Base-by-base conservation (phyloP, 257 asterid species). In the Hygrophila difformis region DNA sequence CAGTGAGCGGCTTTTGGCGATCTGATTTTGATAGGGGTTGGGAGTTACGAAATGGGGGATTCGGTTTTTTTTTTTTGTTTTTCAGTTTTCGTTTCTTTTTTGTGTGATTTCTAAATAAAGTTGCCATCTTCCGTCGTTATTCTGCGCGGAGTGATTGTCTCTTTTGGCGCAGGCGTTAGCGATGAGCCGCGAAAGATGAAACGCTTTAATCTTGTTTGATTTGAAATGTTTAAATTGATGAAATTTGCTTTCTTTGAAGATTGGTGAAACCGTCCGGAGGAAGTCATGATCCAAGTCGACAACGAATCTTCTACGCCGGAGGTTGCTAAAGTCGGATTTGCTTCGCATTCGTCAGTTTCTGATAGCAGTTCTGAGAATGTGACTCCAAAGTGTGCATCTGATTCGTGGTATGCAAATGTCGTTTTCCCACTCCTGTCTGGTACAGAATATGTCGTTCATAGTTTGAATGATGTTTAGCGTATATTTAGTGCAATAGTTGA, bases 361-460 rank as follows among this genome's bases (percentile, higher is more conserved):
- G 75, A 71, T 22, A 49, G 62, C 48, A 66, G 84, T 66, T 58
- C 55, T 33, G 82, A 62, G 41, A 51, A 45, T 18, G 23, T 50
- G 44, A 66, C 81, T 16, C 75, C 71, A 1, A 58, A 64, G 61
- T 71, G 65, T 47, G 60, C 69, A 12, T 59, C 61, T 48, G 75
- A 66, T 40, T 66, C 81, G 26, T 52, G 73, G 93, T 81, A 74
- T 47, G 68, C 22, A 45, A 28, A 44, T 11, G 9, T 14, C 5
- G 22, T 44, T 40, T 3, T 13, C 0, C 6, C 19, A 5, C 43
- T 15, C 19, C 14, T 31, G 13, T 59, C 17, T 55, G 18, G 12
- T 46, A 17, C 15, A 9, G 18, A 9, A n/a, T 14, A 38, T 18
- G 24, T 23, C 18, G 10, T 39, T 26, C 2, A 22, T 33, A 21